Conservation (phyloP, 2,329 filamentous ascomycete genomes). For the Cercospora zeina region DNA sequence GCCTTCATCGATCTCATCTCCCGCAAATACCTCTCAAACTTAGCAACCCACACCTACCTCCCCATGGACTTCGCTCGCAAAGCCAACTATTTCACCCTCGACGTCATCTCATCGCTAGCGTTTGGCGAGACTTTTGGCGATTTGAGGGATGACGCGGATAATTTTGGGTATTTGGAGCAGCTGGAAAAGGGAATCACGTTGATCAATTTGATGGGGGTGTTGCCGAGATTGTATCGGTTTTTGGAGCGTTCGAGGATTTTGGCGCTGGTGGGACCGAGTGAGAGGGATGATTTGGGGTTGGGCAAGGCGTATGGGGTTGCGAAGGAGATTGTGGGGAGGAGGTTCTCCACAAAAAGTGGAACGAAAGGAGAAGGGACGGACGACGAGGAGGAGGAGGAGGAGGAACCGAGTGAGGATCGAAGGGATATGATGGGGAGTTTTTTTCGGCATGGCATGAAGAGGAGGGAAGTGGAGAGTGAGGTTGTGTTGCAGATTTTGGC, state of each 20-base stretch:
- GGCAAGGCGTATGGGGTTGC: conserved; percentile 12
- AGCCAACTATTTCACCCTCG: conserved; percentile 20
- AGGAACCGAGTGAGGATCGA: conserved; percentile 6
- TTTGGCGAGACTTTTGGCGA: conserved; percentile 20
- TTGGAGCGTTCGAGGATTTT: conserved; percentile 16
- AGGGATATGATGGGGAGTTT: conserved; percentile 25
- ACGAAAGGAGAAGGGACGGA: not conserved
- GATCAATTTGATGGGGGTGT: conserved; percentile 11
- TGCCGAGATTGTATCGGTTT: conserved; percentile 16
- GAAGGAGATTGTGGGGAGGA: conserved; percentile 10
- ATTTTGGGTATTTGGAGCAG: conserved; percentile 11
- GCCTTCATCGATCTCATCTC: conserved; percentile 16
- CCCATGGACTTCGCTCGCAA: conserved; percentile 21
- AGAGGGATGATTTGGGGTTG: conserved; percentile 18
- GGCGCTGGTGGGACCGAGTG: conserved; percentile 10
- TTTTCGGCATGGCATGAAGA: conserved; percentile 17
- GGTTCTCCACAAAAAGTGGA: not conserved
- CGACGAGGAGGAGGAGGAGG: not conserved
- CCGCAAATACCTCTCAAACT: conserved; percentile 13
- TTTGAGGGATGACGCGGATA: conserved; percentile 13
- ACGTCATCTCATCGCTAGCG: conserved; percentile 20
- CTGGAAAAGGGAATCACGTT: conserved; percentile 13
- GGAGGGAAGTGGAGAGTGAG: conserved; percentile 20
- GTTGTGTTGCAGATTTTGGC: conserved; percentile 36
- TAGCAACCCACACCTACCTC: not conserved